phyloP scores from a whole-genome alignment of 2,329 filamentous ascomycete genomes.

The Epichloe sibirici region DNA sequence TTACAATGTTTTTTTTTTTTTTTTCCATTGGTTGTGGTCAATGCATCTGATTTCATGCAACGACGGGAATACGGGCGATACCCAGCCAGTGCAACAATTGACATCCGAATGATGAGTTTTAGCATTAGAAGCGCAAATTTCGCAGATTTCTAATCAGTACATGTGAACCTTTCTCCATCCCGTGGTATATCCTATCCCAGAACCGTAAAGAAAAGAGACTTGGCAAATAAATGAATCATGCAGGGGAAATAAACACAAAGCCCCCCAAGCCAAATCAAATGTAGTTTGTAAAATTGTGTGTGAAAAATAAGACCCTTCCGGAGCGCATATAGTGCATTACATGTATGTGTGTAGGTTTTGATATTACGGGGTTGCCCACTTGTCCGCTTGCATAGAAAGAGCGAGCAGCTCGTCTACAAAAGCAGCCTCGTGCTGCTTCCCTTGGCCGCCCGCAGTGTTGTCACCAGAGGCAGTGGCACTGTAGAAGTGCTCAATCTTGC shows the following conservation, averaged over 20 bases:
- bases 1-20: too few species aligned
- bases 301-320: too few species aligned
- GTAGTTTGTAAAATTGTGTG: too few species aligned
- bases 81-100: too few species aligned
- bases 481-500: constrained; percentile 2
- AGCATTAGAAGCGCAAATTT: background rate
- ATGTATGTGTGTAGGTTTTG: background rate
- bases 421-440: constrained; percentile 3
- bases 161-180: background rate
- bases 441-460: background rate
- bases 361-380: constrained; percentile 2
- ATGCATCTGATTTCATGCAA: too few species aligned
- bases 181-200: background rate
- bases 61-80: too few species aligned
- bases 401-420: constrained; percentile 13
- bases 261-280: too few species aligned
- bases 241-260: too few species aligned
- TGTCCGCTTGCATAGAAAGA: constrained; percentile 9
- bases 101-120: too few species aligned
- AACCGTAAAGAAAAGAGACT: background rate
- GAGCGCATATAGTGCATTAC: too few species aligned
- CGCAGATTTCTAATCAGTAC: background rate
- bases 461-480: constrained; percentile 7
- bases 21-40: too few species aligned
- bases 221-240: too few species aligned